Evolutionary conservation across 1,139 yeast genomes (phyloP).

Genomic region (Diutina sp.): DNA sequence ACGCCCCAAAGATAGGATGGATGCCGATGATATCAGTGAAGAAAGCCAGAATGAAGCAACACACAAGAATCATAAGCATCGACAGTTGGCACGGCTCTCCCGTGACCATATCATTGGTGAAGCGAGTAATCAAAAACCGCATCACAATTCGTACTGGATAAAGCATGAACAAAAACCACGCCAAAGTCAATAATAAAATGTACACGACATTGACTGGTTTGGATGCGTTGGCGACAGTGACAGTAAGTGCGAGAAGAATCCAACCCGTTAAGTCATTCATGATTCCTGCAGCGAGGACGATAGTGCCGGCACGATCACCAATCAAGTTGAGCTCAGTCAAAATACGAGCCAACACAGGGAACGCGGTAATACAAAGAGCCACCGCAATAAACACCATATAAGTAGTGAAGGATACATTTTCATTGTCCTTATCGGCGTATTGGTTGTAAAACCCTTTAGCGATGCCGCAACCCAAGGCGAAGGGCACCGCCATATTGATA

Average conservation of each 20-base stretch:
- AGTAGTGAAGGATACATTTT: slow-evolving; percentile 46
- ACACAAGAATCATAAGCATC: slow-evolving; percentile 39
- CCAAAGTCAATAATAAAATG: slow-evolving; percentile 49
- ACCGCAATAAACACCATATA: slow-evolving; percentile 69
- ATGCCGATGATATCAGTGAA: slow-evolving; percentile 75
- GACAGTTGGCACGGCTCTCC: slow-evolving; percentile 55
- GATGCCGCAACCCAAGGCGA: slow-evolving; percentile 64
- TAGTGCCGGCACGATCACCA: slow-evolving; percentile 64
- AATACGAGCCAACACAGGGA: slow-evolving; percentile 73
- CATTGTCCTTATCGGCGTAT: slow-evolving; percentile 21
- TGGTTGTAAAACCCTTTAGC: slow-evolving; percentile 53
- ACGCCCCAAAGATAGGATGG: slow-evolving; percentile 74
- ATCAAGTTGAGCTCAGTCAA: slow-evolving; percentile 58
- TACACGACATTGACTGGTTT: slow-evolving; percentile 56
- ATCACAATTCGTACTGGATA: slow-evolving; percentile 43
- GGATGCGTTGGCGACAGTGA: slow-evolving; percentile 64
- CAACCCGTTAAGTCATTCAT: slow-evolving; percentile 74
- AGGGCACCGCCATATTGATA: slow-evolving; percentile 61
- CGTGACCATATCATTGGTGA: slow-evolving; percentile 36
- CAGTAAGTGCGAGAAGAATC: slow-evolving; percentile 63
- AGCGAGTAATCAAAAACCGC: slow-evolving; percentile 26
- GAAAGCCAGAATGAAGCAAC: slow-evolving; percentile 56
- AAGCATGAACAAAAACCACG: slow-evolving; percentile 50
- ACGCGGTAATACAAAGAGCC: slow-evolving; percentile 73
- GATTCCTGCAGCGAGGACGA: slow-evolving; percentile 72